Base-by-base conservation (phyloP, 1,139 yeast genomes). In the Taiozyma sp. region DNA sequence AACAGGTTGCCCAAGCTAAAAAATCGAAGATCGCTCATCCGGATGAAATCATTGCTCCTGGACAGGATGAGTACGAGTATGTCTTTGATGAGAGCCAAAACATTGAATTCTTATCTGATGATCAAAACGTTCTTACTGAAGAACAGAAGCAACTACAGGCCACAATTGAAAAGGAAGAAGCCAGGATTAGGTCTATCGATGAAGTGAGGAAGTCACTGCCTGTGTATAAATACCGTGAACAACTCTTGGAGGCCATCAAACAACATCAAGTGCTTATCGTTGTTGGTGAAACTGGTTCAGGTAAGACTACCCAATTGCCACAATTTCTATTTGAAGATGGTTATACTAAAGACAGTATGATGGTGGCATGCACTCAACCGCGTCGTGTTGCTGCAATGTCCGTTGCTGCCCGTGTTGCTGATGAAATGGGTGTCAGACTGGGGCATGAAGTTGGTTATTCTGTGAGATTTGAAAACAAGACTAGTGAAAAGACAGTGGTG, bases 251-350 rank as follows among this genome's bases (percentile, higher is more conserved):
- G 0, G 81, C 89, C 0, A 76, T 93, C 3, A 64, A 67, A 22
- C 68, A 77, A 16, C 80, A 87, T 60, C 96, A 89, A 62, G 85
- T 91, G 35, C 64, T 91, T 41, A 86, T 93, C 43, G 86, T 93
- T 45, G 97, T 93, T 37, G 99, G 99, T 53, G 98, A 93, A 65
- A 93, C 99, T 0, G 99, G 99, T 45, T 90, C 97, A 0, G 99
- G 99, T 60, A 93, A 93, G 62, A 93, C 99, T 0, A 93, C 99
- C 0, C 97, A 93, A 67, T 70, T 93, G 13, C 97, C 98, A 0
- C 98, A 93, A 61, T 93, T 83, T 63, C 71, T 93, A 28, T 79
- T 81, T 58, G 97, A 90, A 62, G 89, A 85, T 21, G 97, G 97
- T 0, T 87, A 83, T 58, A 75, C 89, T 6, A 62, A 69, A 21